Base-by-base conservation (phyloP, 2,329 filamentous ascomycete genomes). In the Lizonia empirigonia region DNA sequence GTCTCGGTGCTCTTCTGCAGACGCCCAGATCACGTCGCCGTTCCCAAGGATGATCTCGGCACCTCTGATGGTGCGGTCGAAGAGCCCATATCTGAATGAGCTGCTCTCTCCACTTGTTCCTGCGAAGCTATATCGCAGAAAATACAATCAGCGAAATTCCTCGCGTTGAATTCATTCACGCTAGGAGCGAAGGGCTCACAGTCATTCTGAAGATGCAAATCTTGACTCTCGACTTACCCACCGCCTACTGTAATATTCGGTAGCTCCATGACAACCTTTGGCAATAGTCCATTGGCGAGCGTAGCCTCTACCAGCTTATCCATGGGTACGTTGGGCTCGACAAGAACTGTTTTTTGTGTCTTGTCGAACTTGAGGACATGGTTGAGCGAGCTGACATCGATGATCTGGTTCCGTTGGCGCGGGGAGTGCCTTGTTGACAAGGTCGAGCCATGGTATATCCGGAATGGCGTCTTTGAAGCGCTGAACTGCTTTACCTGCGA, bases 291-390 rank as follows among this genome's bases (percentile, higher is more conserved):
- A 39, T 82, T 64, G 4, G 72, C 68, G 37, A 85, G 60, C 0
- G 85, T 85, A 1, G 79, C 82, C 44, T 81, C 77, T 1, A 88
- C 80, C 1, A 89, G 76, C 0, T 74, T 73, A 51, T 87, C 85
- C 85, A 89, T 89, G 0, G 84, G 77, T 3, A 89, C 85, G 58
- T 89, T 89, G 0, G 86, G 85, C 63, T 89, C 85, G 1, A 88
- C 85, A 0, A 84, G 61, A 38, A 75, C 77, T 10, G 74, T 79
- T 53, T 75, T 77, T 5, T 63, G 69, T 13, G 68, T 51, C 8
- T 58, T 57, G 57, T 81, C 70, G 37, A 82, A 72, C 7, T 66
- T 56, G 7, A 82, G 56, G 1, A 82, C 75, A 60, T 79, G 67
- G 26, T 75, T 76, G n/a, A 82, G 71, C 3, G 63, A 67, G 55